Evolutionary conservation across 2,329 filamentous ascomycete genomes (phyloP).

Genomic region (Paraphaeosphaeria minitans): DNA sequence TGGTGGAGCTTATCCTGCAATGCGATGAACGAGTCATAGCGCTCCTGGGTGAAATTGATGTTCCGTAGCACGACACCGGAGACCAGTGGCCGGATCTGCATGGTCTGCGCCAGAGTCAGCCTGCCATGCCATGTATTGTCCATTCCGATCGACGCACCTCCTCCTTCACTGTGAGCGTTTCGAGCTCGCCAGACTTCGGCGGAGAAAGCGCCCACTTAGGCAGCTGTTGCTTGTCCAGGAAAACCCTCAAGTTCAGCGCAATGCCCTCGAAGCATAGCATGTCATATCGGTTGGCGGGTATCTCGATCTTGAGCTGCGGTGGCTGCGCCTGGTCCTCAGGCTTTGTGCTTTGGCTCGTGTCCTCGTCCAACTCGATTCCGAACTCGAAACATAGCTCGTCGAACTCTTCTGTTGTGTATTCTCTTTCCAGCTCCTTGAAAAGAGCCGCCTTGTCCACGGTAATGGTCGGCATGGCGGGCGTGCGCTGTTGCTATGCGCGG

Average conservation of each 20-base stretch:
- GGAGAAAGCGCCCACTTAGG: constrained; percentile 80
- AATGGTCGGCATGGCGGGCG: constrained; percentile 86
- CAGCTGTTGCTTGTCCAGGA: constrained; percentile 74
- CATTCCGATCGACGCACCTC: constrained; percentile 48
- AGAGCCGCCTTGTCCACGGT: constrained; percentile 94
- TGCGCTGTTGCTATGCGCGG: constrained; percentile 8
- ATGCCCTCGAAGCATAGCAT: constrained; percentile 98
- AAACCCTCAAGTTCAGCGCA: constrained; percentile 93
- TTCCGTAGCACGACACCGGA: constrained; percentile 88
- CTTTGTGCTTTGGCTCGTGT: constrained; percentile 52
- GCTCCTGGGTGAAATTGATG: constrained; percentile 86
- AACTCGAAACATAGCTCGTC: constrained; percentile 99
- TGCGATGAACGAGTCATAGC: constrained; percentile 96
- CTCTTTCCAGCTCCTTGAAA: constrained; percentile 87
- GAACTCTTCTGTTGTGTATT: constrained; percentile 93
- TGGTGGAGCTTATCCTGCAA: constrained; percentile 98
- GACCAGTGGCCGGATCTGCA: constrained; percentile 82
- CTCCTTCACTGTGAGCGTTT: constrained; percentile 80
- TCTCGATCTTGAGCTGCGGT: constrained; percentile 96
- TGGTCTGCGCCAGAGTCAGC: constrained; percentile 59
- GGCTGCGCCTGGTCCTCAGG: constrained; percentile 68
- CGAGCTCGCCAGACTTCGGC: constrained; percentile 73
- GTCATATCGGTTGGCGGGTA: constrained; percentile 91
- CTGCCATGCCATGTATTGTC: neutral
- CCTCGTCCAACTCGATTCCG: constrained; percentile 96